These are phyloP conservation scores for Taphrina wiesneri DNA, from an alignment of 1,139 yeast species.

Conservation along the genomic window DNA sequence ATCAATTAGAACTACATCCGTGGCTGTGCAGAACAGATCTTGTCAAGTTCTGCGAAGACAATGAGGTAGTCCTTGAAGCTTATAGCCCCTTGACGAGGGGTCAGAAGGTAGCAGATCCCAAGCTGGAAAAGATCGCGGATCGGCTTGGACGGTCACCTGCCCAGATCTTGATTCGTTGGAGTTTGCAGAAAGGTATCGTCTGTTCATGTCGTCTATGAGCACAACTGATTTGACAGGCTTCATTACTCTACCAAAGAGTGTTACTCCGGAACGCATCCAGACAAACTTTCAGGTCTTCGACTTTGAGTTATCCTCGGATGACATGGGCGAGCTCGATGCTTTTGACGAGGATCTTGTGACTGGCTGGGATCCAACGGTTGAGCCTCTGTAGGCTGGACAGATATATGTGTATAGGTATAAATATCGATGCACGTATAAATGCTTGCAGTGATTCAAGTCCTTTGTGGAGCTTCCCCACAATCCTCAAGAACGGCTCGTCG, in stretches of 20 bases:
- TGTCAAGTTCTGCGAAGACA: slow-evolving; percentile 55
- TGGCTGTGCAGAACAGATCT: slow-evolving; percentile 63
- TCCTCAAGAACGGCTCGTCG: background rate
- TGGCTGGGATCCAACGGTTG: slow-evolving; percentile 41
- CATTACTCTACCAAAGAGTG: slow-evolving; percentile 72
- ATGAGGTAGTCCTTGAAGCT: slow-evolving; percentile 63
- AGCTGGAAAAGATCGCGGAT: slow-evolving; percentile 48
- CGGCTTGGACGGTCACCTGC: slow-evolving; percentile 49
- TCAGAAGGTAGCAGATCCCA: slow-evolving; percentile 55
- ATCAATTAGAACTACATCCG: slow-evolving; percentile 64
- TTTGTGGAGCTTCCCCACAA: background rate
- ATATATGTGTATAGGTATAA: background rate
- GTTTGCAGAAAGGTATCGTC: slow-evolving; percentile 47
- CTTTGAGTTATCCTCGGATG: slow-evolving; percentile 53
- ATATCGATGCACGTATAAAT: background rate
- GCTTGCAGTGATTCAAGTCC: background rate
- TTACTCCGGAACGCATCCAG: slow-evolving; percentile 54
- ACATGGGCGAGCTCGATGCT: slow-evolving; percentile 41
- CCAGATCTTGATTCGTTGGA: slow-evolving; percentile 53
- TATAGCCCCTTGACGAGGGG: slow-evolving; percentile 74
- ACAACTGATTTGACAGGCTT: slow-evolving; percentile 53
- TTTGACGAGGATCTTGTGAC: slow-evolving; percentile 30
- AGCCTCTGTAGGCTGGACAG: slow-evolving; percentile 16
- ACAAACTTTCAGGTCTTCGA: slow-evolving; percentile 52
- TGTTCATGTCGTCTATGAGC: background rate